Conservation (phyloP, 73 alveolate genomes). For the Symbiodinium pilosum region DNA sequence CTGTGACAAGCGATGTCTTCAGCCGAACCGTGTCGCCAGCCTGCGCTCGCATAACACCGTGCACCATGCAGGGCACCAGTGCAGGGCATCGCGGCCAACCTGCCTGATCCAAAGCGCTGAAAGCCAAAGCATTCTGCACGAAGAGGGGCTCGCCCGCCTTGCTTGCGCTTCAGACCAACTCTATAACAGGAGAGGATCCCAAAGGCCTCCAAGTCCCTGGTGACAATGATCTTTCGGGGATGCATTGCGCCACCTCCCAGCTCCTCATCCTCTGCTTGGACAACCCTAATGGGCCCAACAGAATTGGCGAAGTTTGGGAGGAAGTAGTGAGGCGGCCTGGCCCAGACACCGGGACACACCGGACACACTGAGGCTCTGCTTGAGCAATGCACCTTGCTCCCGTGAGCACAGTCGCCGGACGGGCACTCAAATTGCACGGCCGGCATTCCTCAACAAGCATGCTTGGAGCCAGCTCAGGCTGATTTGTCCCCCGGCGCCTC, state of each 20-base stretch:
- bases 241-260: conserved; percentile 76
- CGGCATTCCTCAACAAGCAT: background rate
- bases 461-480: no score
- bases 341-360: no score
- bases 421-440: conserved; percentile 86
- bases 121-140: conserved; percentile 71
- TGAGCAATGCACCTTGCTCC: conserved; percentile 52
- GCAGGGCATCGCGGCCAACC: background rate
- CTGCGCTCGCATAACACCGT: background rate
- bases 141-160: conserved; percentile 67
- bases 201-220: conserved; percentile 54
- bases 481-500: background rate
- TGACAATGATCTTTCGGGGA: conserved; percentile 44
- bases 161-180: no score
- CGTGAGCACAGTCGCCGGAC: conserved; percentile 77
- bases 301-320: conserved; percentile 71
- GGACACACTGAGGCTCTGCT: background rate
- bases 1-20: conserved; percentile 66
- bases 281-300: conserved; percentile 54
- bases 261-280: conserved; percentile 53
- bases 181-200: background rate
- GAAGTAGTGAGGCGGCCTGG: conserved; percentile 81
- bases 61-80: background rate
- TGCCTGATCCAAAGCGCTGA: conserved; percentile 36
- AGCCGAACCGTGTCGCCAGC: conserved; percentile 87